phyloP scores from a whole-genome alignment of 306 rosid species.

The Coriaria nepalensis region DNA sequence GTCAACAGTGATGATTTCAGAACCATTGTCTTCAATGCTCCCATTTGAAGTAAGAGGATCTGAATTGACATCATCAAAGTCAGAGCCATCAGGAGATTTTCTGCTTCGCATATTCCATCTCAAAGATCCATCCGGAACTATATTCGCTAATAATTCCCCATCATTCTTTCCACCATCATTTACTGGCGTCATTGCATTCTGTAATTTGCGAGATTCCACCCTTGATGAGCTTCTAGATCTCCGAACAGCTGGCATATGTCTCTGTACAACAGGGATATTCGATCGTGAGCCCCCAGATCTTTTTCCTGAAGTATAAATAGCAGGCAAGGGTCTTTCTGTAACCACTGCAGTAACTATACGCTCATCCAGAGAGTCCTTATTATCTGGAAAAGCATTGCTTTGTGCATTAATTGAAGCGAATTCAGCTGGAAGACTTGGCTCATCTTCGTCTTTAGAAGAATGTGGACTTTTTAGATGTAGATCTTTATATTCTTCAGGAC shows the following conservation, averaged over 20 bases:
- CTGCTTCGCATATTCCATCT: conserved; percentile 33
- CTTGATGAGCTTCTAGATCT: conserved; percentile 60
- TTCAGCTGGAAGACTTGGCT: conserved; percentile 25
- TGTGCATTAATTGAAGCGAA: conserved; percentile 33
- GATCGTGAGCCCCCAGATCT: conserved; percentile 37
- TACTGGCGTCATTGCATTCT: conserved; percentile 21
- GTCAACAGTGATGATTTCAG: conserved; percentile 59
- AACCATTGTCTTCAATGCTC: conserved; percentile 53
- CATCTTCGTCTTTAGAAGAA: conserved; percentile 29
- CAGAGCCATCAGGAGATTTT: conserved; percentile 56
- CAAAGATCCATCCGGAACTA: conserved; percentile 24
- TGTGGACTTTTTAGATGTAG: conserved; percentile 28
- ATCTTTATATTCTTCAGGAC: conserved; percentile 22
- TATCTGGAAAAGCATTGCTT: conserved; percentile 26
- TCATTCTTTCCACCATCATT: conserved; percentile 26
- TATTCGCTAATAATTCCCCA: conserved; percentile 23
- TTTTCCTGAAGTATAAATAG: conserved; percentile 41
- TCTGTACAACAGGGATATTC: conserved; percentile 27
- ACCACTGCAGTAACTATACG: conserved; percentile 23
- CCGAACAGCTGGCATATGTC: conserved; percentile 27
- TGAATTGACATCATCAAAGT: conserved; percentile 44
- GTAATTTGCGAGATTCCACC: conserved; percentile 30
- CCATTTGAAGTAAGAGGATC: conserved; percentile 45
- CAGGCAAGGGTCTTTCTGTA: conserved; percentile 32
- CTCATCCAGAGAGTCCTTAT: conserved; percentile 31